Evolutionary conservation across 768 basidiomycete genomes (phyloP), one percentile per base, ranked within the genome.

Genomic region (Lepiota subincarnata): DNA sequence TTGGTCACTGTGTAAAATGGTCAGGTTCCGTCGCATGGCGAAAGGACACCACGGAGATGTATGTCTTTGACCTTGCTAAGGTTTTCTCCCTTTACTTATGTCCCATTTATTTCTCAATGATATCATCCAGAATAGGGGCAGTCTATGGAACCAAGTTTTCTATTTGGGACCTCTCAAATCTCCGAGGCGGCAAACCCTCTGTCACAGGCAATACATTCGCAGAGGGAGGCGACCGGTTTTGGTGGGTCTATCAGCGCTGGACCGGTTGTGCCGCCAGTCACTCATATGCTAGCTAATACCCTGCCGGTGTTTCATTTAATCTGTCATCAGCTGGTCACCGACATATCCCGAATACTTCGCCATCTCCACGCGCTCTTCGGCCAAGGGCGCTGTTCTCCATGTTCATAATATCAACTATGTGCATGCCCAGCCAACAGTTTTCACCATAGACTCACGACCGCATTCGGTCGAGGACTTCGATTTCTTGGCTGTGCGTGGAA

Each of bases 261-360:
- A 8, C 41, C 44, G n/a, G 48, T 57, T 38, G 41, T 19, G 43
- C 18, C 36, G 34, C 39, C 38, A 19, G 16, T 45, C 47, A 46
- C 24, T 41, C 41, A 31, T 50, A 54, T 50, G 24, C 53, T 54
- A 18, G 51, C 22, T n/a, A 28, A 35, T 28, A 12, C 24, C 36
- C 7, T 48, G 44, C 2, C 53, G 16, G 11, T 41, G 2, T 42
- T 14, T 22, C 39, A 46, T 40, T 34, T n/a, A 41, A 47, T 36
- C 38, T 56, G 20, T 49, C 52, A 18, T 53, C 36, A 91, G 89
- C 45, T 92, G 90, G 90, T 90, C 85, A 59, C 82, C 77, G 19
- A 86, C 87, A 13, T 81, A 80, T 64, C 77, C 87, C 8, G 83
- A 87, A 50, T 85, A 84, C 60, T 92, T 92, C 68, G 90, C 86